Percentiles rank a stretch among this genome's conserved stretches.
Conservation (phyloP, 192 early-diverging fungal genomes). For the Diversispora eburnea region DNA sequence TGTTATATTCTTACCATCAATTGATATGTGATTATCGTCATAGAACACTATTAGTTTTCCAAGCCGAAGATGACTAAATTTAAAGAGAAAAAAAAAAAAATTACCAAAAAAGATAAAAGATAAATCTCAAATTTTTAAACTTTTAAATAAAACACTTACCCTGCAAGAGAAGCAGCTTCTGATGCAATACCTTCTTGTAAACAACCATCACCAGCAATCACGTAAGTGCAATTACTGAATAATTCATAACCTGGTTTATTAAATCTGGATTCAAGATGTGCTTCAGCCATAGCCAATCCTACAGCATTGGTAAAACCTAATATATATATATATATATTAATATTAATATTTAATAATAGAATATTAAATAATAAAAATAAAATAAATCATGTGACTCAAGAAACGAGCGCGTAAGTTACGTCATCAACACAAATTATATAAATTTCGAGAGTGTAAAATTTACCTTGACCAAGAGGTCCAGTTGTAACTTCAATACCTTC, state of each 20-base stretch:
- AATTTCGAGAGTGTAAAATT: not conserved
- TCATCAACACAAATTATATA: not conserved
- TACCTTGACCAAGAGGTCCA: slow-evolving; percentile 46
- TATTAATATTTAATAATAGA: too few species aligned
- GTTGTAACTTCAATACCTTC: slow-evolving; percentile 95
- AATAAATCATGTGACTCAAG: not conserved
- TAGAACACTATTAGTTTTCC: slow-evolving; percentile 94
- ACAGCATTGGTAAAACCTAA: slow-evolving; percentile 82
- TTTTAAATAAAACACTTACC: slow-evolving; percentile 41
- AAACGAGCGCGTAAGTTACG: not conserved
- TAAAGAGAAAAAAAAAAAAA: not conserved
- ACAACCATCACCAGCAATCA: slow-evolving; percentile 92
- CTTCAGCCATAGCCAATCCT: slow-evolving; percentile 87
- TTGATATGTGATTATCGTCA: slow-evolving; percentile 95
- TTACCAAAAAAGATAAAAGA: not conserved
- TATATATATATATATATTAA: too few species aligned
- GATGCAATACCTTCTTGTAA: slow-evolving; percentile 95
- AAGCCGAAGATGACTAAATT: slow-evolving; percentile 71
- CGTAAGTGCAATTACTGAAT: slow-evolving; percentile 82
- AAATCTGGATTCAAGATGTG: slow-evolving; percentile 85
- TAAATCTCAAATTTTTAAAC: not conserved
- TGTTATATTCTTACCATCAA: slow-evolving; percentile 63
- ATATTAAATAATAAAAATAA: not conserved
- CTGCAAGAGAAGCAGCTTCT: slow-evolving; percentile 90
- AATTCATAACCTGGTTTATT: slow-evolving; percentile 84